Evolutionary conservation across 116 monocot species (phyloP).

Genomic region (Cymodocea nodosa): DNA sequence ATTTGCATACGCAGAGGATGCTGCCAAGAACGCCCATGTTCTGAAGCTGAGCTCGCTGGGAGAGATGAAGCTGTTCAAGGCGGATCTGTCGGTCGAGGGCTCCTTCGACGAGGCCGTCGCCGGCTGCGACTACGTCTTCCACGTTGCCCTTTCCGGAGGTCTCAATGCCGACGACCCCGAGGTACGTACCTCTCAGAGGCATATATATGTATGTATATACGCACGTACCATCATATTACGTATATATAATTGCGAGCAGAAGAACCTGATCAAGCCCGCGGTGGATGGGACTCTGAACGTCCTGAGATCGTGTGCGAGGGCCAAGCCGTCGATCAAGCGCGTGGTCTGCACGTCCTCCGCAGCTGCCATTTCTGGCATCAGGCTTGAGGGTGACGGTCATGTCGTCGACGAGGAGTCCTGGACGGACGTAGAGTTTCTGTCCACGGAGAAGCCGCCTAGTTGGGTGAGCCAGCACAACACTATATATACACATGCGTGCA

Average conservation of each 20-base stretch:
- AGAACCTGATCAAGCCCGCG: constrained; percentile 31
- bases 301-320: constrained; percentile 31
- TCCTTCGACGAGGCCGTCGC: constrained; percentile 41
- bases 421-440: constrained; percentile 36
- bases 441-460: constrained; percentile 15
- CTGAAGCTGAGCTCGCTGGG: constrained; percentile 21
- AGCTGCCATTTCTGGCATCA: constrained; percentile 19
- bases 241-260: no score
- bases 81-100: constrained; percentile 30
- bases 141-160: constrained; percentile 27
- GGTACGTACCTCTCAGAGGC: constrained; percentile 4
- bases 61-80: constrained; percentile 22
- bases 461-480: no score
- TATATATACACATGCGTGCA: no score
- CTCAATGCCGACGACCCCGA: constrained; percentile 24
- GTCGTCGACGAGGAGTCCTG: constrained; percentile 36
- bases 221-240: no score
- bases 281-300: constrained; percentile 34
- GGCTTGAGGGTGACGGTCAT: constrained; percentile 2
- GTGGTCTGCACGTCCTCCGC: constrained; percentile 33
- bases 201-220: no score
- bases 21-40: constrained; percentile 16
- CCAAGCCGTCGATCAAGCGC: constrained; percentile 18
- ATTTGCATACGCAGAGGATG: not conserved
- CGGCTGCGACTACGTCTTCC: constrained; percentile 44